Conservation (phyloP, 768 basidiomycete genomes). For the Russula compacta region DNA sequence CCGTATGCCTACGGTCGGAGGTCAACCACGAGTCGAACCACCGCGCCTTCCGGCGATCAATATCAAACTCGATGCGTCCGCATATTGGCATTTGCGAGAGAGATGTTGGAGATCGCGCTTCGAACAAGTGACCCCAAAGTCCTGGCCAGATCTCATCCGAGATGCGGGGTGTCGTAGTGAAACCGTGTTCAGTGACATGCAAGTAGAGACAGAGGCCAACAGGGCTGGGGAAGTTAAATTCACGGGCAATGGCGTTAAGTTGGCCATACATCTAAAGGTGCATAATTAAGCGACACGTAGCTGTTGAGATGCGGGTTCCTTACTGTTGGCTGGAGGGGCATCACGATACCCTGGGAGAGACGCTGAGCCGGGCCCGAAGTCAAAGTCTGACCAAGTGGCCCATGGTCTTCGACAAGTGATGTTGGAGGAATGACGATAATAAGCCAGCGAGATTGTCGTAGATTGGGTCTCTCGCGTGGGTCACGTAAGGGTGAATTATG, state of each 20-base stretch:
- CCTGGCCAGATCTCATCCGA: conserved; percentile 71
- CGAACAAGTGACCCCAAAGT: conserved; percentile 57
- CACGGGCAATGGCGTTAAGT: conserved; percentile 66
- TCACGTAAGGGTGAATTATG: conserved; percentile 37
- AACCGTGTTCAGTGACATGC: conserved; percentile 48
- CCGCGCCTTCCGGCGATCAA: conserved; percentile 63
- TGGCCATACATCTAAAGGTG: conserved; percentile 59
- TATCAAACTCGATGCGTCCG: conserved; percentile 81
- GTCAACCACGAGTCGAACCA: conserved; percentile 73
- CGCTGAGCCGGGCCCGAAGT: conserved; percentile 51
- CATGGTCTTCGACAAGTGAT: conserved; percentile 48
- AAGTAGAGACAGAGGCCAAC: conserved; percentile 74
- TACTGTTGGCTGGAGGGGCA: conserved; percentile 72
- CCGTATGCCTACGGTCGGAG: conserved; percentile 33
- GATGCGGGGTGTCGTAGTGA: conserved; percentile 56
- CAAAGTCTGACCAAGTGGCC: conserved; percentile 48
- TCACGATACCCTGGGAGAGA: conserved; percentile 57
- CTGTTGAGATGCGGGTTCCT: conserved; percentile 17
- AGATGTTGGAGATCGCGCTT: conserved; percentile 30
- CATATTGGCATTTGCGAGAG: conserved; percentile 47
- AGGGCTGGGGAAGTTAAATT: conserved; percentile 74
- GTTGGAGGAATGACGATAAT: conserved; percentile 60
- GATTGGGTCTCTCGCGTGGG: conserved; percentile 31
- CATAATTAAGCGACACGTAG: conserved; percentile 2
- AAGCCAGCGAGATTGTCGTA: conserved; percentile 40